A percentile compares a stretch with the other conserved stretches of the same genome.
Evolutionary conservation across 257 asterid species (phyloP).

Genomic region (Handroanthus guayacan): DNA sequence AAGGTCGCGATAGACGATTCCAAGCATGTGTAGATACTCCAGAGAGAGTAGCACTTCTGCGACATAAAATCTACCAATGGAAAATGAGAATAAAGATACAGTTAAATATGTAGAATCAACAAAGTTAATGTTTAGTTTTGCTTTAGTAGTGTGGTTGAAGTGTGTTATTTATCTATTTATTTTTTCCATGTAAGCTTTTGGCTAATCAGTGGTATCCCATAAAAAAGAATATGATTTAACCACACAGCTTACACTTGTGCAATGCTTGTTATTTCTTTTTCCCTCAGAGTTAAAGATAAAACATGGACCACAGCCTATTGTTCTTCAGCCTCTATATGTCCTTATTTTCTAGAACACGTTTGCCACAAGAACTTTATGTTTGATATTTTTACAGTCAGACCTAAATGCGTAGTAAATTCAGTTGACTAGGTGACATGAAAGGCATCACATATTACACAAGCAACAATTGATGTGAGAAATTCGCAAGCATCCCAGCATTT

Average conservation of each 20-base stretch:
- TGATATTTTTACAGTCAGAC: not conserved
- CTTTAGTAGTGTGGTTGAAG: not conserved
- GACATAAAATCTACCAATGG: conserved; percentile 58
- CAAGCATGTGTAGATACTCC: conserved; percentile 75
- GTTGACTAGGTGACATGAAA: not conserved
- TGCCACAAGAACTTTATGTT: not conserved
- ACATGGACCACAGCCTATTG: not conserved
- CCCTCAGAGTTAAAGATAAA: not conserved
- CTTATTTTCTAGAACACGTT: conserved; percentile 1
- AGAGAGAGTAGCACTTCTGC: conserved; percentile 67
- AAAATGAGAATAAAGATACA: conserved; percentile 4
- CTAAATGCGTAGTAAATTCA: conserved; percentile 6
- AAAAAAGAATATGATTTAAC: too few species aligned
- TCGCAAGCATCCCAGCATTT: not conserved
- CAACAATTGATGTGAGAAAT: conserved; percentile 1
- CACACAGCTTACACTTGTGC: too few species aligned
- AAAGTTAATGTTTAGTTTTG: not conserved
- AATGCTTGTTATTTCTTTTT: too few species aligned
- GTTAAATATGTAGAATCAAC: not conserved
- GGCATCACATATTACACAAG: not conserved
- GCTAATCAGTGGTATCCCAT: too few species aligned
- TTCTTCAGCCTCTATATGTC: not conserved
- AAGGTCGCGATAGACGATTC: conserved; percentile 65
- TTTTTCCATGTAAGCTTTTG: too few species aligned
- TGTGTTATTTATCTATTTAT: not conserved